These are phyloP conservation scores for Penicillium sp. DNA, from an alignment of 2,329 filamentous ascomycete genomes.

Conservation along the genomic window DNA sequence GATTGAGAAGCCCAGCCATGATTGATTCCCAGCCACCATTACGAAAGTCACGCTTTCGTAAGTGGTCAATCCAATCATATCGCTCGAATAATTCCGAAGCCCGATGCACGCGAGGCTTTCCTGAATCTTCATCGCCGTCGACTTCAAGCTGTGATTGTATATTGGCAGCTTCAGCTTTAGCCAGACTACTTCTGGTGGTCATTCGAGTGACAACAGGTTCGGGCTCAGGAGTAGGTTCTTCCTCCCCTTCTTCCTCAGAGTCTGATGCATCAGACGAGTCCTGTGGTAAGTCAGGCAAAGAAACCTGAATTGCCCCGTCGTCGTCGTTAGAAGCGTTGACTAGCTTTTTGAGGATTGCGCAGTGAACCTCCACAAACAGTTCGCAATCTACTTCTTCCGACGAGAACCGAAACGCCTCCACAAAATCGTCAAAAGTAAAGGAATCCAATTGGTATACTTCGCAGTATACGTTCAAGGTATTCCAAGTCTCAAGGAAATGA, in stretches of 20 bases:
- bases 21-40: slow-evolving; percentile 91
- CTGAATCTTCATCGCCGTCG: slow-evolving; percentile 39
- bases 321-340: slow-evolving; percentile 68
- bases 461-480: slow-evolving; percentile 96
- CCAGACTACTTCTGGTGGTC: slow-evolving; percentile 79
- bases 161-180: slow-evolving; percentile 72
- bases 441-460: slow-evolving; percentile 92
- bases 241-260: slow-evolving; percentile 56
- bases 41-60: slow-evolving; percentile 78
- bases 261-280: slow-evolving; percentile 65
- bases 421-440: slow-evolving; percentile 95
- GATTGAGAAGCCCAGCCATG: slow-evolving; percentile 78
- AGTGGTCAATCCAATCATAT: slow-evolving; percentile 80
- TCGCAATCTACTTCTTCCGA: slow-evolving; percentile 73
- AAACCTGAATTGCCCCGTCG: slow-evolving; percentile 74
- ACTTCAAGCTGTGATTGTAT: slow-evolving; percentile 61
- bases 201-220: slow-evolving; percentile 62
- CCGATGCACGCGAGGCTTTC: slow-evolving; percentile 37
- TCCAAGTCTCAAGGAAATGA: slow-evolving; percentile 83
- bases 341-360: slow-evolving; percentile 80
- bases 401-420: slow-evolving; percentile 78
- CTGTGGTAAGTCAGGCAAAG: slow-evolving; percentile 69
- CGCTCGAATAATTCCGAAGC: slow-evolving; percentile 70
- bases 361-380: slow-evolving; percentile 86
- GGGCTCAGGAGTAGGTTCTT: slow-evolving; percentile 64